phyloP scores from a whole-genome alignment of 73 alveolate species.

The Paramecium bursaria region DNA sequence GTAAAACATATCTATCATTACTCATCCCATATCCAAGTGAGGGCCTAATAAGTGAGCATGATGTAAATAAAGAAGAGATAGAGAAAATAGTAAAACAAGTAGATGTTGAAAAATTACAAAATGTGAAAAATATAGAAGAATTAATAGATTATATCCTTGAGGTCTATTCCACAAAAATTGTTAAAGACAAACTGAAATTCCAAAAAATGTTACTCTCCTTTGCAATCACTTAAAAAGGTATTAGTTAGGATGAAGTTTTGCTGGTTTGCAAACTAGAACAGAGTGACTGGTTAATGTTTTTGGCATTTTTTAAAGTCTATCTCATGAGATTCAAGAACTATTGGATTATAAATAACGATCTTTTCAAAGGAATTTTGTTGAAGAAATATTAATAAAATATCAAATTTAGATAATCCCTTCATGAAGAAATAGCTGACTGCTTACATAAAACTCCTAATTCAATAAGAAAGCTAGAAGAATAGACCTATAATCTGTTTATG shows the following conservation, averaged over 20 bases:
- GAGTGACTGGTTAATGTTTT: constrained; percentile 60
- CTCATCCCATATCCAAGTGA: constrained; percentile 62
- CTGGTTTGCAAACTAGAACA: constrained; percentile 37
- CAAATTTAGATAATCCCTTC: neutral
- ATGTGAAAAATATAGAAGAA: constrained; percentile 44
- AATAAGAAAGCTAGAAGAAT: constrained; percentile 65
- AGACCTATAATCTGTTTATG: constrained; percentile 68
- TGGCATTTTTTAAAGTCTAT: constrained; percentile 66
- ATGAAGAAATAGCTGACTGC: constrained; percentile 63
- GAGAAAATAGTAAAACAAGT: constrained; percentile 48
- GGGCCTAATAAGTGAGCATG: constrained; percentile 50
- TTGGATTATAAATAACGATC: constrained; percentile 71
- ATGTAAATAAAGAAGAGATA: constrained; percentile 41
- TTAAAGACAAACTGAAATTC: constrained; percentile 56
- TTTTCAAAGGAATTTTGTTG: constrained; percentile 30
- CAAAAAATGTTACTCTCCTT: constrained; percentile 37
- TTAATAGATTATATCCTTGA: constrained; percentile 58
- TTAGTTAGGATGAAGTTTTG: constrained; percentile 37
- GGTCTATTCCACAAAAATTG: constrained; percentile 17
- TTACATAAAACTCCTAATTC: constrained; percentile 65
- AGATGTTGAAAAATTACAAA: constrained; percentile 33
- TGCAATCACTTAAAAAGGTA: constrained; percentile 56
- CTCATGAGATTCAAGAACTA: constrained; percentile 54
- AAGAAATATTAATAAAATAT: constrained; percentile 46
- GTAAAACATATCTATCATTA: constrained; percentile 55